Base-by-base conservation (phyloP, 176 grass and related monocot species). In the Hyparrhenia diplandra region DNA sequence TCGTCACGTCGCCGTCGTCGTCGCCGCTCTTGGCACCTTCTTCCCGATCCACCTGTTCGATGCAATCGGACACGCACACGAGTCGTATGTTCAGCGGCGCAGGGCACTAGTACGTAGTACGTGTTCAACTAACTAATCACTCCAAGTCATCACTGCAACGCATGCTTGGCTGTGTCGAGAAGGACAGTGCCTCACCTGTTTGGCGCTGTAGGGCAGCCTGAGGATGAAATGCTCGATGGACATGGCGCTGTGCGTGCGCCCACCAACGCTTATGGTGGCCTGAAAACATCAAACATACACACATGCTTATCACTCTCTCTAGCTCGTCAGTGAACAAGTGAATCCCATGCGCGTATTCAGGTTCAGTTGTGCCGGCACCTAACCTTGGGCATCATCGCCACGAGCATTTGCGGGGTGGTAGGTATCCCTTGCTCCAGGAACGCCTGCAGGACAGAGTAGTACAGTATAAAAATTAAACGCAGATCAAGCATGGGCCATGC, bases 381-480 rank as follows among this genome's bases (percentile, higher is more conserved):
- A 46, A 46, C 43, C 97, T 99, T 99, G 24, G 82, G 80, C 93
- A 96, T 95, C 89, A 92, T 87, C n/a, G 89, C 85, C 75, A 99
- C 85, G 59, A 96, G 89, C 80, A 85, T 87, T 32, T 93, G 88
- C 31, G 97, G 89, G 39, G 58, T 93, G 70, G 93, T 84, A 54
- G 97, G 97, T 88, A 96, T 88, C 36, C 97, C 97, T 92, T 99
- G 80, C 71, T 93, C 89, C 68, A 96, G 88, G 92, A 99, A 96
- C 67, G 90, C 93, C 97, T 99, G 84, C 67, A 85, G 86, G 39
- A 73, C 55, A 76, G 21, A 58, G 34, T 63, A 4, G 39, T 27
- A 58, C 54, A 58, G 21, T 58, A 24, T 58, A 1, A 24, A 24
- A 8, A 9, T n/a, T 55, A 58, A 58, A 3, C 3, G 3, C 63